A percentile compares a stretch with the other conserved stretches of the same genome.
Evolutionary conservation across 176 grass and related monocot genomes (phyloP).

Genomic region (Hsuehochloa calcarea): DNA sequence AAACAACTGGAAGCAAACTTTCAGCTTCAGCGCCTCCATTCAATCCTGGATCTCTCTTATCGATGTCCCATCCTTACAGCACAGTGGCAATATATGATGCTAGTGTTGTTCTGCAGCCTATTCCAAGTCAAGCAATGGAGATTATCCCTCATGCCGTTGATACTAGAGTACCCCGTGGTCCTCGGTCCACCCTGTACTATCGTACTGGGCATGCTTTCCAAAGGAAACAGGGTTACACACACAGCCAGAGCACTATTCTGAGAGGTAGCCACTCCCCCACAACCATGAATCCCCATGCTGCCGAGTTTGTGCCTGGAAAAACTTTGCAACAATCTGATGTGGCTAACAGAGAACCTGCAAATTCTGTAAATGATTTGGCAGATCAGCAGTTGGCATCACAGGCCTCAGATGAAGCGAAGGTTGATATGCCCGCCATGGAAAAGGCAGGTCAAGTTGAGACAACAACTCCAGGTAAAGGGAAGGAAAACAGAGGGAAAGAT

Average conservation of each 20-base stretch:
- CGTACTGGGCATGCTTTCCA: constrained; percentile 61
- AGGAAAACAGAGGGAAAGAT: constrained; percentile 56
- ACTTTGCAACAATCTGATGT: constrained; percentile 54
- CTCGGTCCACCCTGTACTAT: constrained; percentile 74
- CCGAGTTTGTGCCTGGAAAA: constrained; percentile 85
- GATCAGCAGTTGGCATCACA: constrained; percentile 2
- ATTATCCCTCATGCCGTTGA: constrained; percentile 64
- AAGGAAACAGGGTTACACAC: constrained; percentile 72
- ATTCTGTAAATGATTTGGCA: constrained; percentile 22
- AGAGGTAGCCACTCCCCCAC: constrained; percentile 35
- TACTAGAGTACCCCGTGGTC: constrained; percentile 76
- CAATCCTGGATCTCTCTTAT: constrained; percentile 73
- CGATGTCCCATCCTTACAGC: constrained; percentile 69
- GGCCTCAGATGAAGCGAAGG: constrained; percentile 20
- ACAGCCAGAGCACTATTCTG: constrained; percentile 57
- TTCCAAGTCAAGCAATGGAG: constrained; percentile 59
- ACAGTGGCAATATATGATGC: constrained; percentile 68
- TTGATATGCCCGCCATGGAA: constrained; percentile 24
- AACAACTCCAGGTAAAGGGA: constrained; percentile 40
- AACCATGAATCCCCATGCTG: constrained; percentile 95
- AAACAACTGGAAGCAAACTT: constrained; percentile 78
- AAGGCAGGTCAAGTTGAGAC: constrained; percentile 45
- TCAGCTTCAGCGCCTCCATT: constrained; percentile 97
- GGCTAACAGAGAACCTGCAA: constrained; percentile 38
- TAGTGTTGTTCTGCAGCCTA: constrained; percentile 51